Percentiles rank a stretch among this genome's conserved stretches.
These are phyloP conservation scores for Candolleomyces eurysporus DNA, from an alignment of 768 basidiomycete species.

Conservation along the genomic window DNA sequence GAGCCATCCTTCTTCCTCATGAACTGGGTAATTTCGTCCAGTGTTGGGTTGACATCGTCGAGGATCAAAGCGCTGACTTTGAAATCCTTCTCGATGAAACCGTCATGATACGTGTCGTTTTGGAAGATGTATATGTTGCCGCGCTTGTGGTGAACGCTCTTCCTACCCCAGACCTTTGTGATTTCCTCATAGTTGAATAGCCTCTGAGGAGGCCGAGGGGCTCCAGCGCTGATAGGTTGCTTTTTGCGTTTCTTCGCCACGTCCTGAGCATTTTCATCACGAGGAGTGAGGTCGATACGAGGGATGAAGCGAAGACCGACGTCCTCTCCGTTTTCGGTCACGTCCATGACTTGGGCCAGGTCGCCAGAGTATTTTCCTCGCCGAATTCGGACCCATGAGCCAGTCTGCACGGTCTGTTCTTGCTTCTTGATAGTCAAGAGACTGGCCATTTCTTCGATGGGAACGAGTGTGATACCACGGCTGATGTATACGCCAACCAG, in stretches of 20 bases:
- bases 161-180: slow-evolving; percentile 78
- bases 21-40: slow-evolving; percentile 96
- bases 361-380: slow-evolving; percentile 94
- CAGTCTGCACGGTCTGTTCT: slow-evolving; percentile 77
- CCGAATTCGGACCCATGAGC: slow-evolving; percentile 93
- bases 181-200: slow-evolving; percentile 96
- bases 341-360: slow-evolving; percentile 91
- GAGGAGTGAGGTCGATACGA: slow-evolving; percentile 94
- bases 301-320: slow-evolving; percentile 93
- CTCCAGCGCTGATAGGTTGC: slow-evolving; percentile 40
- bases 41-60: slow-evolving; percentile 91
- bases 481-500: slow-evolving; percentile 90
- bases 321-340: slow-evolving; percentile 91
- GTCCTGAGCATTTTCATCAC: slow-evolving; percentile 63
- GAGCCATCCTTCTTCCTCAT: slow-evolving; percentile 66
- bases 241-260: slow-evolving; percentile 81
- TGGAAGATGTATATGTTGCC: slow-evolving; percentile 82
- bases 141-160: slow-evolving; percentile 64
- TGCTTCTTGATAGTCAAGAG: slow-evolving; percentile 95
- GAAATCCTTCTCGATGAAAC: slow-evolving; percentile 96
- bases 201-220: slow-evolving; percentile 85
- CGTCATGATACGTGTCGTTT: slow-evolving; percentile 91
- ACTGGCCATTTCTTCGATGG: slow-evolving; percentile 97
- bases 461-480: slow-evolving; percentile 81
- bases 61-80: slow-evolving; percentile 71